Evolutionary conservation across 2,329 filamentous ascomycete species (phyloP).

Genomic region (Aspergillus sp.): DNA sequence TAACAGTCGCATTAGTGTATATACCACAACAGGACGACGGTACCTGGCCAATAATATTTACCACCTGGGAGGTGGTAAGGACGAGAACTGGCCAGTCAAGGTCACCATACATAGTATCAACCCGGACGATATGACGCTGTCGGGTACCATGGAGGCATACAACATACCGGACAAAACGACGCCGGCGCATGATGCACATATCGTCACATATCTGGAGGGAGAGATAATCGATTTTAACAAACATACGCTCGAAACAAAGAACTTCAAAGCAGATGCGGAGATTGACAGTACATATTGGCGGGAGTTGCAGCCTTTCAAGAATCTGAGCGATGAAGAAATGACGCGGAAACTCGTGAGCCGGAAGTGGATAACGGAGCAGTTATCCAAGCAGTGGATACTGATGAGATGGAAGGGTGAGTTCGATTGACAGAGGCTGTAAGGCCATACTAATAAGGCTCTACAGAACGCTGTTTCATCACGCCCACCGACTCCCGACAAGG

Average conservation of each 20-base stretch:
- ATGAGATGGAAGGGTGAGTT: constrained; percentile 55
- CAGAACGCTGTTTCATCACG: constrained; percentile 53
- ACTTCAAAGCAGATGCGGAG: constrained; percentile 49
- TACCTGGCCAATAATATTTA: constrained; percentile 36
- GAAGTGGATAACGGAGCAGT: constrained; percentile 46
- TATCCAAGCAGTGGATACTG: constrained; percentile 50
- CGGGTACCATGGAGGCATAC: constrained; percentile 70
- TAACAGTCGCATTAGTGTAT: constrained; percentile 36
- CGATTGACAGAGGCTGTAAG: neutral
- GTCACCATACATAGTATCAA: constrained; percentile 67
- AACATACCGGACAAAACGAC: constrained; percentile 61
- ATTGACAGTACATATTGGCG: constrained; percentile 53
- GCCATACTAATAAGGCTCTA: neutral
- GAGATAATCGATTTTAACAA: constrained; percentile 67
- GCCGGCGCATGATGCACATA: constrained; percentile 49
- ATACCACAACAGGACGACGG: constrained; percentile 39
- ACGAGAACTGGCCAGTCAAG: constrained; percentile 68
- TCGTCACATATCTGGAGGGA: constrained; percentile 68
- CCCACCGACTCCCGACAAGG: constrained; percentile 49
- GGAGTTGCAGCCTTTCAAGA: constrained; percentile 50
- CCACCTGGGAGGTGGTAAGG: constrained; percentile 35
- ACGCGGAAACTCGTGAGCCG: constrained; percentile 48
- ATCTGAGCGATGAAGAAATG: constrained; percentile 47
- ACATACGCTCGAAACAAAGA: constrained; percentile 51
- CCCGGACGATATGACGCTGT: constrained; percentile 61